Percentiles rank a stretch among this genome's conserved stretches.
These are phyloP conservation scores for Flaveria bidentis DNA, from an alignment of 129 eudicot species.

Conservation along the genomic window DNA sequence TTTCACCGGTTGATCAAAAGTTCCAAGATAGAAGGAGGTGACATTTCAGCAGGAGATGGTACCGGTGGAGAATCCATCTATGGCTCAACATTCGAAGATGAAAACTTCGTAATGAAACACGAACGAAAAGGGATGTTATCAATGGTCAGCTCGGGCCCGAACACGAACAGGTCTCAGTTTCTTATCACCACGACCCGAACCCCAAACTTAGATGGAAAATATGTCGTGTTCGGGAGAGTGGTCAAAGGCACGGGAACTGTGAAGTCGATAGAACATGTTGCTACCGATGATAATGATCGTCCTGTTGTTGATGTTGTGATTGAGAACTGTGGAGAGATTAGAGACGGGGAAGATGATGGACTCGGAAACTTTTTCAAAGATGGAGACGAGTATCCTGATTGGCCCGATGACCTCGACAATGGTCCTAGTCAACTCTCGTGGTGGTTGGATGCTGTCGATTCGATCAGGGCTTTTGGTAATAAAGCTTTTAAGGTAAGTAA, in stretches of 20 bases:
- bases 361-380: constrained; percentile 73
- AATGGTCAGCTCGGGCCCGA: constrained; percentile 86
- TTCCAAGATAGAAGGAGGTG: constrained; percentile 90
- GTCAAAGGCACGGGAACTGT: constrained; percentile 91
- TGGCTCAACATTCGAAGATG: constrained; percentile 78
- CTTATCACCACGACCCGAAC: constrained; percentile 85
- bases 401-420: constrained; percentile 79
- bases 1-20: constrained; percentile 81
- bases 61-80: constrained; percentile 90
- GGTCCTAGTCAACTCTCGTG: constrained; percentile 68
- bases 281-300: constrained; percentile 55
- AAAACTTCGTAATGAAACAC: constrained; percentile 80
- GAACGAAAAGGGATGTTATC: constrained; percentile 96
- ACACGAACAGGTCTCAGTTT: constrained; percentile 86
- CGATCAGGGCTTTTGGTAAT: constrained; percentile 73
- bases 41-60: constrained; percentile 80
- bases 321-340: constrained; percentile 86
- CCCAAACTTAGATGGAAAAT: constrained; percentile 88
- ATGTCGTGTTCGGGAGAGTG: constrained; percentile 88
- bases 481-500: constrained; percentile 70
- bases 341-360: constrained; percentile 86
- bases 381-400: constrained; percentile 87
- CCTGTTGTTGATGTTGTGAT: constrained; percentile 70
- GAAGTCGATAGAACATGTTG: constrained; percentile 82
- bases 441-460: constrained; percentile 88